Conservation (phyloP, 495 filamentous ascomycete species). For the Aspergillus heteromorphus region DNA sequence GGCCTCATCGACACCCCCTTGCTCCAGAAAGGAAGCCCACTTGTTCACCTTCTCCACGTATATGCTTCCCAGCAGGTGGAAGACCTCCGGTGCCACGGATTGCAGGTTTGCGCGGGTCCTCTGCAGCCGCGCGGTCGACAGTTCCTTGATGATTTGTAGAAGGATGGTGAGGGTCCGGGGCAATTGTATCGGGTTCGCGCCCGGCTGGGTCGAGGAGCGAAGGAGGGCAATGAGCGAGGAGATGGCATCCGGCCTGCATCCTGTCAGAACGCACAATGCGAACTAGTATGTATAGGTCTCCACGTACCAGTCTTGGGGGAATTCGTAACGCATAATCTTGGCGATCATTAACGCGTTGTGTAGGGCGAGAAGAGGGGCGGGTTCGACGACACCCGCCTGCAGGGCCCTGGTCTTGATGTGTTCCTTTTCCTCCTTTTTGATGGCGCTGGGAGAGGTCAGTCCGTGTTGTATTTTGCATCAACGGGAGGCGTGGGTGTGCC, state of each 20-base stretch:
- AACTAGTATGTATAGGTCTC: background rate
- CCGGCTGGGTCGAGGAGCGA: constrained; percentile 41
- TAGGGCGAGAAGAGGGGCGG: constrained; percentile 64
- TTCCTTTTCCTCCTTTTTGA: constrained; percentile 67
- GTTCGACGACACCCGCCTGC: constrained; percentile 66
- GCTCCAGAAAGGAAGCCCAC: constrained; percentile 60
- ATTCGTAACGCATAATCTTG: constrained; percentile 85
- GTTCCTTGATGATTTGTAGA: constrained; percentile 82
- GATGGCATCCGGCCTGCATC: constrained; percentile 45
- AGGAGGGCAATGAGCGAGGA: constrained; percentile 55
- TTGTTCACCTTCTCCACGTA: constrained; percentile 68
- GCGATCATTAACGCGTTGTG: constrained; percentile 84
- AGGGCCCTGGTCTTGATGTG: constrained; percentile 68
- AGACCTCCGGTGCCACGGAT: constrained; percentile 69
- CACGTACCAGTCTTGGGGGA: constrained; percentile 70
- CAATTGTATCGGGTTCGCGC: constrained; percentile 50
- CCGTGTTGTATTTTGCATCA: background rate
- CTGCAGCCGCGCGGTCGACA: constrained; percentile 70
- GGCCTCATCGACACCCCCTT: constrained; percentile 51
- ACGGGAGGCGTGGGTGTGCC: constrained; percentile 1
- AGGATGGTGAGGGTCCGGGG: constrained; percentile 70
- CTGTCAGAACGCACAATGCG: constrained; percentile 6
- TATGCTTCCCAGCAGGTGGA: constrained; percentile 67
- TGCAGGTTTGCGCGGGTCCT: constrained; percentile 67
- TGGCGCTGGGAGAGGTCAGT: constrained; percentile 48